Conservation (phyloP, 2,329 filamentous ascomycete species). For the Beauveria bassiana region DNA sequence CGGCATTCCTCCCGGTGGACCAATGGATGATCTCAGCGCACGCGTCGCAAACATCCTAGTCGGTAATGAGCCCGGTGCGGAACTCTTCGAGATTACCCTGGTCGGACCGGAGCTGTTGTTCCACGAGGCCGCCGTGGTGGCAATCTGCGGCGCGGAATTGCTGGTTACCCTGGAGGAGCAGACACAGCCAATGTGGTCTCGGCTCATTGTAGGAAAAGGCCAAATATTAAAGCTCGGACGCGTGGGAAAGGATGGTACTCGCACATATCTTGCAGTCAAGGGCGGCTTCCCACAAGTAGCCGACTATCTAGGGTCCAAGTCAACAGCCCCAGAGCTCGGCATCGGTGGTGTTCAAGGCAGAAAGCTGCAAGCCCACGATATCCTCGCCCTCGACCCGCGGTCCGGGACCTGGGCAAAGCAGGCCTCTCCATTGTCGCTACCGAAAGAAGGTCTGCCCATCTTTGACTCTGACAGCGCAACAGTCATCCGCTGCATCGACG, state of each 20-base stretch:
- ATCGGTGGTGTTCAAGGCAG: constrained; percentile 55
- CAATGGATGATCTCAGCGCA: constrained; percentile 53
- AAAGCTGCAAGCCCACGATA: constrained; percentile 44
- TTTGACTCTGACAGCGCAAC: constrained; percentile 13
- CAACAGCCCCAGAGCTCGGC: constrained; percentile 48
- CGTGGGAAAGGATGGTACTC: constrained; percentile 40
- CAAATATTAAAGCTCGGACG: constrained; percentile 43
- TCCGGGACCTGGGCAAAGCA: neutral
- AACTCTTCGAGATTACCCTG: constrained; percentile 53
- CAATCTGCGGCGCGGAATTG: constrained; percentile 49
- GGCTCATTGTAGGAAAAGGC: constrained; percentile 42
- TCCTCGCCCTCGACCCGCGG: constrained; percentile 33
- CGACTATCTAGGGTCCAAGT: constrained; percentile 50
- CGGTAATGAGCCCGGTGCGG: constrained; percentile 43
- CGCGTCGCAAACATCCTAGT: constrained; percentile 52
- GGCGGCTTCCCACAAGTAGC: constrained; percentile 34
- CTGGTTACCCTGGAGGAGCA: constrained; percentile 41
- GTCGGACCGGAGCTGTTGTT: constrained; percentile 53
- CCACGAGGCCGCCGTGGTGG: constrained; percentile 43
- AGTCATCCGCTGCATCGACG: constrained; percentile 17
- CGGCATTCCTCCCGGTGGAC: constrained; percentile 51
- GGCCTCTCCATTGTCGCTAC: constrained; percentile 10
- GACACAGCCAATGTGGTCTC: constrained; percentile 45
- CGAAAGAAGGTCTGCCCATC: constrained; percentile 1
- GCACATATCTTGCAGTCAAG: constrained; percentile 50